These are phyloP conservation scores for Leccinum broughii DNA, from an alignment of 768 basidiomycete species.

Conservation along the genomic window DNA sequence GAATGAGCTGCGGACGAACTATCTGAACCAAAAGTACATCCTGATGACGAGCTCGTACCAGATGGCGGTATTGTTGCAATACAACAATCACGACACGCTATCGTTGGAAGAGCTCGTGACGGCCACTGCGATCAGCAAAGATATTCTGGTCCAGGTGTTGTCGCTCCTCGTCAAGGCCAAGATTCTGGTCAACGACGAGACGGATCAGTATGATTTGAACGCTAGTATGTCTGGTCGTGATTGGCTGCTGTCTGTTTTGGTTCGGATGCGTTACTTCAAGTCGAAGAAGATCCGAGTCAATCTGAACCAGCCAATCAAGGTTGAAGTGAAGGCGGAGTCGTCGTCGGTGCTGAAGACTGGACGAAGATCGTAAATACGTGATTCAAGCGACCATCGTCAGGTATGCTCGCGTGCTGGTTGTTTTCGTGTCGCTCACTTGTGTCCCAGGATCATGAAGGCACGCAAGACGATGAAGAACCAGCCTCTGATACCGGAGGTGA, in stretches of 20 bases:
- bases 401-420: slow-evolving; percentile 22
- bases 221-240: slow-evolving; percentile 47
- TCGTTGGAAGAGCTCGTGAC: slow-evolving; percentile 75
- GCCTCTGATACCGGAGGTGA: slow-evolving; percentile 84
- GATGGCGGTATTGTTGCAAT: slow-evolving; percentile 91
- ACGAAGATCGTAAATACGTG: slow-evolving; percentile 95
- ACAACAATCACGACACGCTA: slow-evolving; percentile 88
- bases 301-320: slow-evolving; percentile 89
- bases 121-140: slow-evolving; percentile 81
- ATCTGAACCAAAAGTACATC: slow-evolving; percentile 93
- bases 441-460: slow-evolving; percentile 85
- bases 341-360: slow-evolving; percentile 86
- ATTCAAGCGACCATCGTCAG: slow-evolving; percentile 95
- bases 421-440: background rate
- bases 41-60: slow-evolving; percentile 95
- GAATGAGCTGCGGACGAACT: slow-evolving; percentile 93
- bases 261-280: slow-evolving; percentile 53
- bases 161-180: slow-evolving; percentile 79
- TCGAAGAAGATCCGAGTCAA: slow-evolving; percentile 94
- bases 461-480: slow-evolving; percentile 96
- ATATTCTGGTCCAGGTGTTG: slow-evolving; percentile 67
- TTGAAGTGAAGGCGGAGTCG: slow-evolving; percentile 90
- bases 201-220: slow-evolving; percentile 90
- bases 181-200: slow-evolving; percentile 85
- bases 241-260: background rate